Base-by-base conservation (phyloP, 2,329 filamentous ascomycete species). In the Penicillium hordei region DNA sequence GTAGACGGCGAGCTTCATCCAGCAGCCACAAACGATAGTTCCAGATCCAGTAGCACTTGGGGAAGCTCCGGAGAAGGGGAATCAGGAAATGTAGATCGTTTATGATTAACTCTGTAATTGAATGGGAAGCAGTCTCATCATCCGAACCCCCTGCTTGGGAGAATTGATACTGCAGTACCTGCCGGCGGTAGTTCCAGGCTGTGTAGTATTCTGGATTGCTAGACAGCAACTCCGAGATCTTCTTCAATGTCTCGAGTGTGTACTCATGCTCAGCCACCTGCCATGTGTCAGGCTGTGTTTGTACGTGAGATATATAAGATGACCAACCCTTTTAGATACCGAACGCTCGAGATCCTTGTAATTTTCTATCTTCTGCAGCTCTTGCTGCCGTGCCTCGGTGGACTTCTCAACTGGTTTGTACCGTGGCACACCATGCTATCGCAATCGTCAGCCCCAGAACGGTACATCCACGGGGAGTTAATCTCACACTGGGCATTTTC, bases 21-120 rank as follows among this genome's bases (percentile, higher is more conserved):
- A 99, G 80, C 3, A 93, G 79, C 93, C 94, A 99, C 45, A 89
- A 77, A 29, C 94, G 88, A 75, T 97, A 93, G 67, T 96, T 96
- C 94, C 94, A 99, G 69, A 99, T 93, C 93, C 94, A 97, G 79
- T 99, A 99, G 81, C 94, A 97, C 75, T 99, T 99, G 7, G 94
- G 94, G 64, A 86, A 93, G 64, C 91, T 86, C 63, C 90, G 83
- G 49, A 99, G 83, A 21, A 99, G 82, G 0, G 91, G 90, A 40
- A 97, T 85, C 34, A 93, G 87, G 70, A 97, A 96, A 48, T 79
- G 78, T 34, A 99, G 81, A 72, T 99, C 94, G 55, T 83, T 80
- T 46, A 84, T 83, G 60, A 97, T 82, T 33, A 88, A 71, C 50
- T 71, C 66, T 60, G 81, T 76, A 49, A 83, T 62, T 79, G 73